Evolutionary conservation across 2,329 filamentous ascomycete genomes (phyloP), one percentile per base, ranked within the genome.

Genomic region (Pseudogymnoascus sp.): DNA sequence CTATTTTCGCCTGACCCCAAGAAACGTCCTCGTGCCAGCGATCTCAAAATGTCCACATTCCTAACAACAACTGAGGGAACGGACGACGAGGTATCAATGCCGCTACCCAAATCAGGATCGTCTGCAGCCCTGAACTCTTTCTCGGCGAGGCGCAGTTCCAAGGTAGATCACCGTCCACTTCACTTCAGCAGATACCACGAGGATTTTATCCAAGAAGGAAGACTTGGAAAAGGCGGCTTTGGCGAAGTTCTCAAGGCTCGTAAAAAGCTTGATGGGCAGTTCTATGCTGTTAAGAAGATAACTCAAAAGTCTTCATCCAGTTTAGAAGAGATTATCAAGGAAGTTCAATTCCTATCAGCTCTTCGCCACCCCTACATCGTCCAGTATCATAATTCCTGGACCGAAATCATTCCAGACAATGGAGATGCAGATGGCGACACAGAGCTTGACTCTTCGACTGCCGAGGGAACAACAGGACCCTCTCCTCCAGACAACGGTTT

Each of bases 241-340:
- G 95, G 95, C 4, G 91, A 97, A 76, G 95, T 99, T 22, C 91
- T 98, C 62, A 96, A 96, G 74, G 93, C 93, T 2, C 85, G 93
- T 33, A 96, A 96, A 75, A 96, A 95, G 77, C 84, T 97, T 3
- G 95, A 98, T 73, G 91, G 91, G 0, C 90, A 93, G 64, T 88
- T 96, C 46, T 99, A 98, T 75, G 95, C 95, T 16, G 90, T 99
- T 73, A 99, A 99, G 75, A 97, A 98, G 74, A 95, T 99, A 66
- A 91, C 87, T 1, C 90, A 95, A 68, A 88, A 88, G 61, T 91
- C 91, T 0, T 84, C 89, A 26, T 83, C 87, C 64, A 90, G 89
- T 64, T 79, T 98, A 40, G 93, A 89, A 0, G 90, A 96, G 72
- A 87, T 93, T 11, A 74, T 93, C 26, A 91, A 90, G 62, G 90